Evolutionary conservation across 2,329 filamentous ascomycete genomes (phyloP).

Genomic region (Zasmidium angulare): DNA sequence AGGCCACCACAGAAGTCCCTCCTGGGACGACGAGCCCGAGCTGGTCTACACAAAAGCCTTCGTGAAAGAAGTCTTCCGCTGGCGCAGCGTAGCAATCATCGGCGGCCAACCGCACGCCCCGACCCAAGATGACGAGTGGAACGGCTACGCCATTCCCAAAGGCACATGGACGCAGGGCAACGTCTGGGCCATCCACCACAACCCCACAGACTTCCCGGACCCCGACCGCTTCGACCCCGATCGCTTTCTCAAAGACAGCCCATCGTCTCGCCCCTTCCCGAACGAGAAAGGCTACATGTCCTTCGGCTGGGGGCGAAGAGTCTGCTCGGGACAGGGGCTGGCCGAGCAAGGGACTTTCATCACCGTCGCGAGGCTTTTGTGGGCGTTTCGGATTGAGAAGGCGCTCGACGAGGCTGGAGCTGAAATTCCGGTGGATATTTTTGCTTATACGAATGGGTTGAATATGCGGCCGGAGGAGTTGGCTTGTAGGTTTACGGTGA

Average conservation of each 20-base stretch:
- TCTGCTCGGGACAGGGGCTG: conserved; percentile 9
- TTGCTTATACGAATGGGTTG: conserved; percentile 2
- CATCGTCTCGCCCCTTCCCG: conserved; percentile 7
- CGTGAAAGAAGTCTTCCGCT: conserved; percentile 35
- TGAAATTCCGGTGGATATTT: conserved; percentile 2
- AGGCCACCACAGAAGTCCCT: conserved; percentile 24
- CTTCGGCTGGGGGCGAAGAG: conserved; percentile 13
- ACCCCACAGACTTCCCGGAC: conserved; percentile 9
- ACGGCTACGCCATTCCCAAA: conserved; percentile 11
- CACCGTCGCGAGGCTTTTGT: conserved; percentile 2
- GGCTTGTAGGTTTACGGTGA: background rate
- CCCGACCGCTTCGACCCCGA: conserved; percentile 11
- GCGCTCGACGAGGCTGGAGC: background rate
- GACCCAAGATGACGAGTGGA: conserved; percentile 22
- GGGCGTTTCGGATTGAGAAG: conserved; percentile 5
- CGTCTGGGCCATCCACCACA: conserved; percentile 41
- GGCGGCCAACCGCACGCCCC: conserved; percentile 39
- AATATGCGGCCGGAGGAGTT: conserved; percentile 5
- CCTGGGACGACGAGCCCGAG: conserved; percentile 25
- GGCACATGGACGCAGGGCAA: conserved; percentile 49
- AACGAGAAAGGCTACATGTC: conserved; percentile 8
- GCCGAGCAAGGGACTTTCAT: conserved; percentile 7
- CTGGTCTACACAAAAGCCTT: conserved; percentile 29
- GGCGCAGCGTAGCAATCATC: conserved; percentile 29
- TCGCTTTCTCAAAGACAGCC: conserved; percentile 6